Percentiles rank a stretch among this genome's conserved stretches.
Evolutionary conservation across 2,329 filamentous ascomycete genomes (phyloP).

Genomic region (Trichoderma sp.): DNA sequence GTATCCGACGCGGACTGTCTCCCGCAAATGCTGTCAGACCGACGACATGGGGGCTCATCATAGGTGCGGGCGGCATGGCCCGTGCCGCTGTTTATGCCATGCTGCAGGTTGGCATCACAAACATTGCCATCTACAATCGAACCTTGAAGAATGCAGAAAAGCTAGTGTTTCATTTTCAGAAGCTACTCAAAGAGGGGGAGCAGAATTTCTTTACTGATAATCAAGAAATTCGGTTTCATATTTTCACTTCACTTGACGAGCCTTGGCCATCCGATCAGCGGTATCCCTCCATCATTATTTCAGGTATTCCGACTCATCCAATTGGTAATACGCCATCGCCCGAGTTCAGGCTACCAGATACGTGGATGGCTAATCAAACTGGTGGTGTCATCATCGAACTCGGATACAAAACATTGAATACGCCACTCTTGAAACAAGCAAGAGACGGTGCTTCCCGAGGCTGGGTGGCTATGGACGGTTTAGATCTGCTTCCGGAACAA

Average conservation of each 20-base stretch:
- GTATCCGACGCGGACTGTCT: conserved; percentile 13
- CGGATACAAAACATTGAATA: conserved; percentile 17
- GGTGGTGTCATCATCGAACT: conserved; percentile 22
- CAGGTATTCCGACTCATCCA: conserved; percentile 18
- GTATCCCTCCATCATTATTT: conserved; percentile 17
- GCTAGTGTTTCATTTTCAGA: conserved; percentile 8
- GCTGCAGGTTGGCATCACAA: conserved; percentile 22
- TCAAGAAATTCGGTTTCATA: conserved; percentile 17
- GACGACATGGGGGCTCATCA: conserved; percentile 6
- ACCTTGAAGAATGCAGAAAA: conserved; percentile 10
- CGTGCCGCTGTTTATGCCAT: conserved; percentile 20
- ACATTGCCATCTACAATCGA: conserved; percentile 20
- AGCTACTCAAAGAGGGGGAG: not conserved
- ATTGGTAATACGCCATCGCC: conserved; percentile 21
- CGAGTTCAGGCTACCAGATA: conserved; percentile 16
- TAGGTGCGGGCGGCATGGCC: conserved; percentile 20
- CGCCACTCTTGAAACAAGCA: conserved; percentile 16
- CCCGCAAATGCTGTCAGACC: conserved; percentile 17
- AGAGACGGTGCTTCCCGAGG: conserved; percentile 20
- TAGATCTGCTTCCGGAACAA: conserved; percentile 20
- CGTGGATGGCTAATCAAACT: conserved; percentile 12
- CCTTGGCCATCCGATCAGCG: conserved; percentile 14
- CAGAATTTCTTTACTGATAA: not conserved
- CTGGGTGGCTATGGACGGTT: conserved; percentile 22
- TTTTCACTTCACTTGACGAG: not conserved